A percentile compares a stretch with the other conserved stretches of the same genome.
These are phyloP conservation scores for Suhomyces panamericanus DNA, from an alignment of 1,139 yeast species.

Conservation along the genomic window DNA sequence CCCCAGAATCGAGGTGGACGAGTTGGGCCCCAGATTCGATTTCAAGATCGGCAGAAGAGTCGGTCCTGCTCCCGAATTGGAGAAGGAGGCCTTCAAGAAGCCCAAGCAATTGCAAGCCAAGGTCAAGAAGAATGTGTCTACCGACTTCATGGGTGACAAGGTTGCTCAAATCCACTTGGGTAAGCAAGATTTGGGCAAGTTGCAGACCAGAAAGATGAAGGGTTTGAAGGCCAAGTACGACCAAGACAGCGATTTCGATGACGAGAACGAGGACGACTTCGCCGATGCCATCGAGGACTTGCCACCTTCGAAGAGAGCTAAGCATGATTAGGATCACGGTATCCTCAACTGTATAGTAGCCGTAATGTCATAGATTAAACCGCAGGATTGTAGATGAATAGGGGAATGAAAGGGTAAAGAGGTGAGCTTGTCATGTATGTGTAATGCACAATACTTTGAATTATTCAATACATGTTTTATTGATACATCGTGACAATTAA, in stretches of 20 bases:
- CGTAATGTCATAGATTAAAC: constrained; percentile 1
- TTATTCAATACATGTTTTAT: neutral
- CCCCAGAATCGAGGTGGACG: constrained; percentile 93
- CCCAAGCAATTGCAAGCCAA: constrained; percentile 83
- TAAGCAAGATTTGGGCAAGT: constrained; percentile 83
- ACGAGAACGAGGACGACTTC: constrained; percentile 47
- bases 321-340: constrained; percentile 1
- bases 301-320: constrained; percentile 32
- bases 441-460: too few relatives aligned
- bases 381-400: too few relatives aligned
- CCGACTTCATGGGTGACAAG: constrained; percentile 93
- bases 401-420: too few relatives aligned
- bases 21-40: constrained; percentile 94
- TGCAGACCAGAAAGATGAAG: constrained; percentile 98
- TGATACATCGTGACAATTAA: neutral
- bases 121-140: constrained; percentile 84
- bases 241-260: constrained; percentile 57
- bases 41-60: constrained; percentile 88
- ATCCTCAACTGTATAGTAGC: constrained; percentile 5
- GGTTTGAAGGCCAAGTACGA: constrained; percentile 88
- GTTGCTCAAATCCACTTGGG: constrained; percentile 96
- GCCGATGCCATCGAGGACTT: constrained; percentile 42
- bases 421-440: too few relatives aligned
- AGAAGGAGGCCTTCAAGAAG: constrained; percentile 80
- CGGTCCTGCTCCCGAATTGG: constrained; percentile 83